phyloP scores from a whole-genome alignment of 78 protist genomes.

The Parvularia atlantis region DNA sequence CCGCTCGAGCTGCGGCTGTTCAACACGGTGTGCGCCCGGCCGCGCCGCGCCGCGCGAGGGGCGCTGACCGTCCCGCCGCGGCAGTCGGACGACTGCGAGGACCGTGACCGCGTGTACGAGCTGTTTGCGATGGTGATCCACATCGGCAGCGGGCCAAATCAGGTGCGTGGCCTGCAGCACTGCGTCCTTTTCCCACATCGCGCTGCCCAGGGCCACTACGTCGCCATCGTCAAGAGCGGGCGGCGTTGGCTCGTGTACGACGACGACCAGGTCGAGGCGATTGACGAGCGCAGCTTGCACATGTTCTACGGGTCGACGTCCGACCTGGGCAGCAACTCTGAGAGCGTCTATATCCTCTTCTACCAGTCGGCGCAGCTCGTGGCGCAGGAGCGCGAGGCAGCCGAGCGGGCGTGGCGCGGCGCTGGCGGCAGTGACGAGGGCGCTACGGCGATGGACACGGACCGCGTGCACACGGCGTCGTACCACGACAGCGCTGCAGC shows the following conservation, averaged over 20 bases:
- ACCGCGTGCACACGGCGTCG: no score
- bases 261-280: constrained; percentile 55
- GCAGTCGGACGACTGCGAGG: constrained; percentile 32
- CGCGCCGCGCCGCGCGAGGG: not conserved
- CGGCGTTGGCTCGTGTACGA: constrained; percentile 70
- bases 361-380: not conserved
- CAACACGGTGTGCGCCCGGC: constrained; percentile 1
- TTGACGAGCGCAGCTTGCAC: not conserved
- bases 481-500: no score
- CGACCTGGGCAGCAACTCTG: not conserved
- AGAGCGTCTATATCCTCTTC: not conserved
- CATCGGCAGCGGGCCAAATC: constrained; percentile 70
- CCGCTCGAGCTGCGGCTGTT: constrained; percentile 63
- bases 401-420: no score
- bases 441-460: no score
- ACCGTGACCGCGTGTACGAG: constrained; percentile 44
- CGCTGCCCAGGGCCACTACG: constrained; percentile 88
- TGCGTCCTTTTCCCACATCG: no score
- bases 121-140: constrained; percentile 78
- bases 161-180: no score
- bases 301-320: not conserved
- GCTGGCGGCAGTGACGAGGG: no score
- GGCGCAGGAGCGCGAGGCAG: no score
- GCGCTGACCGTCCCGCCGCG: not conserved
- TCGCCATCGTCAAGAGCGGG: constrained; percentile 35